These are phyloP conservation scores for Eucalyptus melliodora DNA, from an alignment of 345 rosid species.

Conservation along the genomic window DNA sequence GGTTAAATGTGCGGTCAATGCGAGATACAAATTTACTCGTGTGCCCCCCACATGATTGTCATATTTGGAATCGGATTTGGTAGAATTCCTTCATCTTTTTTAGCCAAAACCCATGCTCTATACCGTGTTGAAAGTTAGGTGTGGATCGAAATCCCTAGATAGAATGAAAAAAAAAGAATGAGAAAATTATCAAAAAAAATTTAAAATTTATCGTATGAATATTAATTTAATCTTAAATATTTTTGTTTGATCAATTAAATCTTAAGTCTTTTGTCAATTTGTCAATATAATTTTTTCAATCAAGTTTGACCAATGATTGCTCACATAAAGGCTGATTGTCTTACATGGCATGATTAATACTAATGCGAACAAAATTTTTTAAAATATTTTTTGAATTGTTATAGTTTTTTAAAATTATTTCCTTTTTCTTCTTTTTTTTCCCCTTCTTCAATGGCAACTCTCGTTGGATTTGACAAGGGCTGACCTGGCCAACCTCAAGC, in stretches of 20 bases:
- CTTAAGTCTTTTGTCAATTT: accelerated
- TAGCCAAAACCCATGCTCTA: neutral
- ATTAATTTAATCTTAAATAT: accelerated
- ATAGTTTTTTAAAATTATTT: too few species aligned
- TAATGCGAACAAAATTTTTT: accelerated
- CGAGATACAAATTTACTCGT: neutral
- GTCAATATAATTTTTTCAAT: neutral
- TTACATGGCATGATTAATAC: accelerated
- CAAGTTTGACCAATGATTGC: accelerated
- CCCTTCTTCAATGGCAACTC: too few species aligned
- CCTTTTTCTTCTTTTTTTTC: too few species aligned
- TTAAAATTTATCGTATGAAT: accelerated
- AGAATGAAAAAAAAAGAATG: accelerated
- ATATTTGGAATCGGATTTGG: neutral
- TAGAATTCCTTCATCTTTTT: neutral
- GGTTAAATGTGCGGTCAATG: neutral
- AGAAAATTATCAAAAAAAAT: neutral
- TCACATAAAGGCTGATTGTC: accelerated
- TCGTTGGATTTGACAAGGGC: accelerated
- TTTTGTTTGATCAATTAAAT: neutral
- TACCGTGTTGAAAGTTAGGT: neutral
- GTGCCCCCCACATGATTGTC: neutral
- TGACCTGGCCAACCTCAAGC: accelerated
- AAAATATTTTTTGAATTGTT: accelerated
- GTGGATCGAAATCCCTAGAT: neutral